Conservation (phyloP, 768 basidiomycete genomes). For the Fistulinella prunicolor region DNA sequence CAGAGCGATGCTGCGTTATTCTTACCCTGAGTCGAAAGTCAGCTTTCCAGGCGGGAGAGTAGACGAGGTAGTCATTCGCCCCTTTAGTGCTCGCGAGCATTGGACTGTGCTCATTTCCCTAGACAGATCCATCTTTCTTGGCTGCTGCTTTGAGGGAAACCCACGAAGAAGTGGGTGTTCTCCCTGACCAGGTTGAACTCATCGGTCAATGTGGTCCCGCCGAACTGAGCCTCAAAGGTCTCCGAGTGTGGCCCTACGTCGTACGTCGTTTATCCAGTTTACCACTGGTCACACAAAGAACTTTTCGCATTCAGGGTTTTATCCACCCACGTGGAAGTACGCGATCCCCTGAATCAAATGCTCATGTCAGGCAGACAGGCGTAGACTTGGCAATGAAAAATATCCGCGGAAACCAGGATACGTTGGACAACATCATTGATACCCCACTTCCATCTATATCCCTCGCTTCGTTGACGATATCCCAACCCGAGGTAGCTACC, state of each 20-base stretch:
- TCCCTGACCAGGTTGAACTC: constrained; percentile 57
- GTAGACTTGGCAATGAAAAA: background rate
- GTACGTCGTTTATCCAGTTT: constrained; percentile 42
- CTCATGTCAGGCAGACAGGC: constrained; percentile 2
- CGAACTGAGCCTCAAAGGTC: constrained; percentile 53
- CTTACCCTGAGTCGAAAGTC: background rate
- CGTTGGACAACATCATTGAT: constrained; percentile 20
- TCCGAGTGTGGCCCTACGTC: constrained; percentile 74
- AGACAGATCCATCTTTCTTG: constrained; percentile 54
- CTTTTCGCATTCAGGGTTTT: constrained; percentile 35
- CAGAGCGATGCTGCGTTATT: background rate
- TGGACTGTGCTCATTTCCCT: constrained; percentile 4
- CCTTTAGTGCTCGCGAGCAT: background rate
- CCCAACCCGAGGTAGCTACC: constrained; percentile 62
- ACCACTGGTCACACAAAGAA: background rate
- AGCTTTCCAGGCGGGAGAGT: constrained; percentile 77
- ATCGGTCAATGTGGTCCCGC: constrained; percentile 65
- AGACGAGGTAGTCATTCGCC: constrained; percentile 47
- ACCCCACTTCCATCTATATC: constrained; percentile 60
- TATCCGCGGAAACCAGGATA: background rate
- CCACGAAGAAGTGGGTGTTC: constrained; percentile 67
- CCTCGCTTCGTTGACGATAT: constrained; percentile 48
- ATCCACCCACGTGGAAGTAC: constrained; percentile 24
- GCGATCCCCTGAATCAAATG: background rate
- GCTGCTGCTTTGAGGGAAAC: constrained; percentile 70